Conservation (phyloP, 345 rosid species). For the Bruguiera gymnorhiza region DNA sequence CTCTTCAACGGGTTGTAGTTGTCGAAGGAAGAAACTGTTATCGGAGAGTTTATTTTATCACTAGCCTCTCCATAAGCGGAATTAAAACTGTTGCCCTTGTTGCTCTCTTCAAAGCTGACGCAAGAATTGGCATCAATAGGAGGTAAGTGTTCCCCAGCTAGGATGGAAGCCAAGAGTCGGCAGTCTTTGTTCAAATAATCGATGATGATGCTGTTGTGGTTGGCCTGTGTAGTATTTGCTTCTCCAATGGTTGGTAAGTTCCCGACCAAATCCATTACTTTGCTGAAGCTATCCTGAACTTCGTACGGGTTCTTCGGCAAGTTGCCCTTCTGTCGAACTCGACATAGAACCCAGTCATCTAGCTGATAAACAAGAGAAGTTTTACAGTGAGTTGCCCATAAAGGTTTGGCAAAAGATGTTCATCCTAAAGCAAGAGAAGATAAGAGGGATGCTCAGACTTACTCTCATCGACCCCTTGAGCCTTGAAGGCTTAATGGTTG, state of each 20-base stretch:
- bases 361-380: slow-evolving; percentile 24
- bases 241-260: slow-evolving; percentile 14
- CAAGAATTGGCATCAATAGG: slow-evolving; percentile 25
- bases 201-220: slow-evolving; percentile 22
- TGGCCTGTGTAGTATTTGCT: slow-evolving; percentile 6
- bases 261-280: slow-evolving; percentile 6
- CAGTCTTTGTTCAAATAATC: slow-evolving; percentile 43
- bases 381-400: background rate
- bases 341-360: slow-evolving; percentile 63
- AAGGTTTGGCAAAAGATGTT: background rate
- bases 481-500: slow-evolving; percentile 29
- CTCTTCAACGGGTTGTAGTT: slow-evolving; percentile 24
- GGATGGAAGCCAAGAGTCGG: slow-evolving; percentile 33
- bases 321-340: slow-evolving; percentile 36
- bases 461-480: slow-evolving; percentile 70
- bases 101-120: slow-evolving; percentile 22
- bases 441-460: slow-evolving; percentile 5
- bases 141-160: slow-evolving; percentile 31
- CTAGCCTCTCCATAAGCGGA: slow-evolving; percentile 3
- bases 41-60: slow-evolving; percentile 24
- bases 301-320: slow-evolving; percentile 13
- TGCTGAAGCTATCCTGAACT: slow-evolving; percentile 13
- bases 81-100: slow-evolving; percentile 10
- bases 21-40: slow-evolving; percentile 21
- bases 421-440: background rate